Percentiles rank a stretch among this genome's conserved stretches.
phyloP scores from a whole-genome alignment of 495 filamentous ascomycete species.

The Pyrenula aspistea region DNA sequence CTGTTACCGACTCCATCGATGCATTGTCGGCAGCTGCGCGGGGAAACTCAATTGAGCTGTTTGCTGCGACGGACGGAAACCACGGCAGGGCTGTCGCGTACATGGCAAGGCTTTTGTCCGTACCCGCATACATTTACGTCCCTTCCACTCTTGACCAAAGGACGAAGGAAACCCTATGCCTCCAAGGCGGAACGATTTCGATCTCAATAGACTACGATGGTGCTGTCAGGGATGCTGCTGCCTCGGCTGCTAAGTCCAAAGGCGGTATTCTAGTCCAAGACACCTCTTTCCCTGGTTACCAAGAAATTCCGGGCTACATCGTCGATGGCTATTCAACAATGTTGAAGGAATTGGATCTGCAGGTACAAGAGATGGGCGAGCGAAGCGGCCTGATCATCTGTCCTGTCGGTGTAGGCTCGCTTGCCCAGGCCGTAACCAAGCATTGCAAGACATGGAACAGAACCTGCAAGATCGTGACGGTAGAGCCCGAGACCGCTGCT shows the following conservation, averaged over 20 bases:
- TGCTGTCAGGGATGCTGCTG: conserved; percentile 33
- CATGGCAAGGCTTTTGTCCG: conserved; percentile 44
- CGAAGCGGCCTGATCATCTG: conserved; percentile 31
- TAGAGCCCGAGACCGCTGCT: conserved; percentile 53
- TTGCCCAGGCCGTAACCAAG: conserved; percentile 45
- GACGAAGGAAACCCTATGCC: conserved; percentile 38
- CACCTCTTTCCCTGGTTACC: conserved; percentile 47
- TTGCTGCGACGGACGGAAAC: conserved; percentile 58
- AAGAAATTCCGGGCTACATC: conserved; percentile 56
- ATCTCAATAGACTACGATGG: conserved; percentile 48
- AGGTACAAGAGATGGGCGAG: conserved; percentile 24
- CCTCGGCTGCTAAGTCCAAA: conserved; percentile 15
- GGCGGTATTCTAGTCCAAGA: conserved; percentile 50
- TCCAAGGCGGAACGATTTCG: conserved; percentile 45
- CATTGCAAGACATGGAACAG: conserved; percentile 38
- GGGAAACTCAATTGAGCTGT: conserved; percentile 18
- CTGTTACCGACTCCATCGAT: conserved; percentile 20
- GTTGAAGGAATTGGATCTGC: conserved; percentile 48
- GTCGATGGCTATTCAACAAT: conserved; percentile 63
- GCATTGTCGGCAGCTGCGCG: conserved; percentile 25
- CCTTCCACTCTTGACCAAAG: conserved; percentile 35
- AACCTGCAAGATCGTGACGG: conserved; percentile 34
- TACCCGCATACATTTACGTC: conserved; percentile 43
- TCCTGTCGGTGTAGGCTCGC: conserved; percentile 54
- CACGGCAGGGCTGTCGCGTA: conserved; percentile 57